Percentiles rank a stretch among this genome's conserved stretches.
Conservation (phyloP, 1,139 yeast species). For the Suhomyces panamericanus region DNA sequence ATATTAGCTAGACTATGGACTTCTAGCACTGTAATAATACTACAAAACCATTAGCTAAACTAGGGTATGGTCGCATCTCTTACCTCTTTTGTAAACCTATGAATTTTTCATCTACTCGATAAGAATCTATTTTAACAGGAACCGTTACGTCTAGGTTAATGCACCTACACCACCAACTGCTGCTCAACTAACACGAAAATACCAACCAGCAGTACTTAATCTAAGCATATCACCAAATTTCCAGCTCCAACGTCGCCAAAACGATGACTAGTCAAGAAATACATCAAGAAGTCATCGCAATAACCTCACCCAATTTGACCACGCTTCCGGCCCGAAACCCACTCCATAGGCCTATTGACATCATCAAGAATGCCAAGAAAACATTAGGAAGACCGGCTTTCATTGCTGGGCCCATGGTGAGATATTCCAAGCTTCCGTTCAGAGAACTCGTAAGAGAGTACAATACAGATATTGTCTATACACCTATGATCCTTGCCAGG, state of each 20-base stretch:
- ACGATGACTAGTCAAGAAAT: not conserved
- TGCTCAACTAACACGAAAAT: too few species aligned
- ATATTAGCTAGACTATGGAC: not conserved
- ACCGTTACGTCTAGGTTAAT: too few species aligned
- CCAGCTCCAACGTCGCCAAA: not conserved
- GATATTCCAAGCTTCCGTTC: slow-evolving; percentile 92
- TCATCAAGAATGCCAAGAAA: slow-evolving; percentile 40
- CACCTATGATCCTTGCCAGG: slow-evolving; percentile 95
- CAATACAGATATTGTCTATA: slow-evolving; percentile 78
- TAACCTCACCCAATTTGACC: not conserved
- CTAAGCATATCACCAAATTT: too few species aligned
- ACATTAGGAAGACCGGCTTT: slow-evolving; percentile 59
- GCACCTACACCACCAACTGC: too few species aligned
- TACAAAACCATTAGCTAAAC: not conserved
- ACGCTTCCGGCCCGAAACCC: slow-evolving; percentile 33
- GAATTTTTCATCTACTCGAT: slow-evolving; percentile 4
- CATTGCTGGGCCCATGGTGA: slow-evolving; percentile 96
- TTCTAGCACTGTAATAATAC: too few species aligned
- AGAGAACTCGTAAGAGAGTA: slow-evolving; percentile 75
- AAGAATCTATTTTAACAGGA: not conserved
- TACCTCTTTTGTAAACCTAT: slow-evolving; percentile 5
- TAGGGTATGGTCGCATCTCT: not conserved
- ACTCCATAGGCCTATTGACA: slow-evolving; percentile 55
- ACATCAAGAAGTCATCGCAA: not conserved
- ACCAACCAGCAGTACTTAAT: too few species aligned